These are phyloP conservation scores for Alternaria longipes DNA, from an alignment of 2,329 filamentous ascomycete genomes.

Conservation along the genomic window DNA sequence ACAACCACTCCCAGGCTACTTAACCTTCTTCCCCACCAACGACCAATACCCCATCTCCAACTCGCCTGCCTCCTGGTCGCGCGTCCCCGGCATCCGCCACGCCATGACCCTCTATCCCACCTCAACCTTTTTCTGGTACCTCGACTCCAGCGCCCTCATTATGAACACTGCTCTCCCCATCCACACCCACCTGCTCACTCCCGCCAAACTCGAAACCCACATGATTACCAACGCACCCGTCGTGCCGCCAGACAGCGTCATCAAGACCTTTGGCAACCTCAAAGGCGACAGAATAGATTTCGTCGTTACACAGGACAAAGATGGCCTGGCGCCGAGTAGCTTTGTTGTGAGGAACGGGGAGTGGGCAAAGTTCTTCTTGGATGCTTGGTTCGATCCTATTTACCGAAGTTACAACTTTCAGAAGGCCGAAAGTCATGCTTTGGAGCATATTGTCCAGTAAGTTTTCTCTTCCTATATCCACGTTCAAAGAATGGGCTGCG, in stretches of 20 bases:
- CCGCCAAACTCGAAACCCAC: conserved; percentile 72
- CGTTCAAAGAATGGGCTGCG: not conserved
- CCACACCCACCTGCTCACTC: conserved; percentile 74
- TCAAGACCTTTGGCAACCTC: conserved; percentile 90
- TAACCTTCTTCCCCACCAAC: conserved; percentile 80
- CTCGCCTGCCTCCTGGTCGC: conserved; percentile 71
- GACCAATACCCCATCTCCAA: conserved; percentile 76
- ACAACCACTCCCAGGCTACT: conserved; percentile 71
- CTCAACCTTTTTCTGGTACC: conserved; percentile 83
- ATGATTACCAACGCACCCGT: conserved; percentile 89
- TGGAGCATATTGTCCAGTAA: conserved; percentile 69
- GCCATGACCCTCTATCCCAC: conserved; percentile 83
- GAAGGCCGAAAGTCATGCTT: conserved; percentile 88
- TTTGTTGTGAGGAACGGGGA: conserved; percentile 84
- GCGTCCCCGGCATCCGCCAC: conserved; percentile 86
- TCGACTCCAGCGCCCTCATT: conserved; percentile 85
- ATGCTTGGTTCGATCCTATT: conserved; percentile 95
- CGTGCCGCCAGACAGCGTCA: conserved; percentile 95
- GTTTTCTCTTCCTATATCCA: conserved; percentile 22
- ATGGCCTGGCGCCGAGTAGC: conserved; percentile 79
- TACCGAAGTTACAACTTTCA: conserved; percentile 96
- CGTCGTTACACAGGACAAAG: conserved; percentile 83
- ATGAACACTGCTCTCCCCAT: conserved; percentile 81
- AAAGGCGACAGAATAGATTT: conserved; percentile 80
- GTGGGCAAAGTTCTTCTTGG: conserved; percentile 91